A percentile compares a stretch with the other conserved stretches of the same genome.
These are phyloP conservation scores for Cadophora sp. DNA, from an alignment of 2,329 filamentous ascomycete species.

Conservation along the genomic window DNA sequence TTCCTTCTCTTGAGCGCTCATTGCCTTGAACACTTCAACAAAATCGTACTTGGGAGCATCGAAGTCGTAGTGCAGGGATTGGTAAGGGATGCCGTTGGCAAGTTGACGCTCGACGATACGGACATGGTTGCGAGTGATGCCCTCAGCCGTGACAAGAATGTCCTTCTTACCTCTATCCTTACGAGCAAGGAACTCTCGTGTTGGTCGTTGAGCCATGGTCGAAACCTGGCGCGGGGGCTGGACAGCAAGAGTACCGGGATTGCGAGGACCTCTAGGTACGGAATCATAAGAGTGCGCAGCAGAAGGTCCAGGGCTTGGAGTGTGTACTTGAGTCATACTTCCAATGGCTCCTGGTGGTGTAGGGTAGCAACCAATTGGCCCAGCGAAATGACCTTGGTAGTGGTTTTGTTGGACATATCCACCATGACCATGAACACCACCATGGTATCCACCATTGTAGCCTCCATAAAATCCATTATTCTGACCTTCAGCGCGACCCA, in stretches of 20 bases:
- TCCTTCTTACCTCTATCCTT: slow-evolving; percentile 30
- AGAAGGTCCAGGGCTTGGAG: background rate
- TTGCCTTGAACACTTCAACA: slow-evolving; percentile 11
- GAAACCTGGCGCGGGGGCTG: slow-evolving; percentile 4
- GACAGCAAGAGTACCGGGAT: background rate
- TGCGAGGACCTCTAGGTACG: background rate
- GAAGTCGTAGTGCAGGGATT: slow-evolving; percentile 19
- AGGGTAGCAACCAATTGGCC: slow-evolving; percentile 2
- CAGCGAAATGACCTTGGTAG: background rate
- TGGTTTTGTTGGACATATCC: background rate
- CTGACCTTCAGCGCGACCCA: background rate
- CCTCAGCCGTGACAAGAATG: slow-evolving; percentile 30
- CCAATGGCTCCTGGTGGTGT: slow-evolving; percentile 8
- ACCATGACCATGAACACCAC: background rate
- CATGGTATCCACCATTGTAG: background rate
- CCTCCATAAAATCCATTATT: background rate
- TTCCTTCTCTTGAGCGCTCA: slow-evolving; percentile 21
- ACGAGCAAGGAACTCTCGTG: slow-evolving; percentile 15
- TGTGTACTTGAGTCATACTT: background rate
- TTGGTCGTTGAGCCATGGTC: background rate
- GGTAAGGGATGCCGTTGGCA: slow-evolving; percentile 22
- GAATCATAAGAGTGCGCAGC: background rate
- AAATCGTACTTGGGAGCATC: slow-evolving; percentile 23
- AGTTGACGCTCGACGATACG: slow-evolving; percentile 23
- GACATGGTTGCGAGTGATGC: slow-evolving; percentile 28